Conservation (phyloP, 352 stramenopile species). For the Pythium sp. region DNA sequence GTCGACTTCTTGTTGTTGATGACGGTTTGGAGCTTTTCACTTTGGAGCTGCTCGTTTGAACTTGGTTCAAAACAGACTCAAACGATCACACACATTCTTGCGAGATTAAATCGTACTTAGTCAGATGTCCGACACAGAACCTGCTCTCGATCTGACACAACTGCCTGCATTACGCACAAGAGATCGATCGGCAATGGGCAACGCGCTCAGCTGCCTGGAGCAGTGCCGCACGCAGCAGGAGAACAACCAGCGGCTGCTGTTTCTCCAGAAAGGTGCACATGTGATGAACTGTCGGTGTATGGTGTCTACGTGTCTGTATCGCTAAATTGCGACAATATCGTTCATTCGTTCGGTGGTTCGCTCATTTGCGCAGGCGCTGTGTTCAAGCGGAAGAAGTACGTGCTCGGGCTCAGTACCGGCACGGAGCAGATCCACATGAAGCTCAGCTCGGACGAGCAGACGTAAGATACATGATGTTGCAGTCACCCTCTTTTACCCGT, state of each 20-base stretch:
- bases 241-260: constrained; percentile 53
- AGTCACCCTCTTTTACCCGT: background rate
- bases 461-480: constrained; percentile 22
- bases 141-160: background rate
- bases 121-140: background rate
- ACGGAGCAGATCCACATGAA: constrained; percentile 62
- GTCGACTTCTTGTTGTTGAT: background rate
- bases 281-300: background rate
- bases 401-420: constrained; percentile 61
- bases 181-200: constrained; percentile 46
- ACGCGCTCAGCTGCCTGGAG: constrained; percentile 77
- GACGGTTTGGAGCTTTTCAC: background rate
- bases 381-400: constrained; percentile 76
- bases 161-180: background rate
- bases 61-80: background rate
- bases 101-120: constrained; percentile 2
- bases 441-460: constrained; percentile 61
- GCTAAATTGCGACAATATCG: background rate
- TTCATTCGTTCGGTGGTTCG: background rate
- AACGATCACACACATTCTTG: background rate
- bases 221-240: constrained; percentile 71
- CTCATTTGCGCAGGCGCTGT: constrained; percentile 33
- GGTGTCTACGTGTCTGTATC: background rate
- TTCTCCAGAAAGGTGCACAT: constrained; percentile 67
- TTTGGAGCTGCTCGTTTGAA: background rate